A percentile compares a stretch with the other conserved stretches of the same genome.
phyloP scores from a whole-genome alignment of 2,329 filamentous ascomycete genomes.

The Sporothrix luriei region DNA sequence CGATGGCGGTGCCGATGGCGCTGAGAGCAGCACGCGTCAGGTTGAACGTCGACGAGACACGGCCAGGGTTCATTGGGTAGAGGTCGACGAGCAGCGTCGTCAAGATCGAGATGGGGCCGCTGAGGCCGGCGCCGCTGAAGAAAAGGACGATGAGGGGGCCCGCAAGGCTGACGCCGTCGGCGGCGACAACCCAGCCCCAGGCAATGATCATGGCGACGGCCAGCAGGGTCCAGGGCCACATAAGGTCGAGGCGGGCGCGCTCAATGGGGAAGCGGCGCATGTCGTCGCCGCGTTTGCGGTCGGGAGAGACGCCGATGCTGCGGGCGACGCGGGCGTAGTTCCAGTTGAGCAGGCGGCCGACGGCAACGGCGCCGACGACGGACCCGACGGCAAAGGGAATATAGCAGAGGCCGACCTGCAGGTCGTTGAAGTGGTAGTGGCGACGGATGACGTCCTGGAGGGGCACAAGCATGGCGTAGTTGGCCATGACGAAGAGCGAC shows the following conservation, averaged over 20 bases:
- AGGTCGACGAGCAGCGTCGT: conserved; percentile 50
- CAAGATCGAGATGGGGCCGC: conserved; percentile 48
- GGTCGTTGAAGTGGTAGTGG: conserved; percentile 43
- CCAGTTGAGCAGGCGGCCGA: conserved; percentile 60
- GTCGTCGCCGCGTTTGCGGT: conserved; percentile 49
- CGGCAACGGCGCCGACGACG: conserved; percentile 43
- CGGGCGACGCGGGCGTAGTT: conserved; percentile 60
- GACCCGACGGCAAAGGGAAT: conserved; percentile 47
- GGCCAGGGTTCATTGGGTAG: conserved; percentile 47
- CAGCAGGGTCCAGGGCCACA: conserved; percentile 48
- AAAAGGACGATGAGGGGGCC: conserved; percentile 48
- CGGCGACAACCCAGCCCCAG: conserved; percentile 50
- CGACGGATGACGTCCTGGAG: conserved; percentile 43
- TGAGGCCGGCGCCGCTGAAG: conserved; percentile 44
- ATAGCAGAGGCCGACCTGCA: conserved; percentile 50
- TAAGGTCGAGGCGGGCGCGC: conserved; percentile 43
- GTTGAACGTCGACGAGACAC: conserved; percentile 49
- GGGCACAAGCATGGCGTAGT: conserved; percentile 43
- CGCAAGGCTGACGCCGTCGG: conserved; percentile 44
- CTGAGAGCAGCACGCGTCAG: conserved; percentile 47
- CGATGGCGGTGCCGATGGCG: conserved; percentile 46
- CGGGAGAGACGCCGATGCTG: conserved; percentile 52
- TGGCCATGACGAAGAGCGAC: conserved; percentile 44
- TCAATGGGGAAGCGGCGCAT: conserved; percentile 45
- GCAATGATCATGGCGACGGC: conserved; percentile 48